Conservation (phyloP, 2,329 filamentous ascomycete genomes). For the Dactylellina haptotyla region DNA sequence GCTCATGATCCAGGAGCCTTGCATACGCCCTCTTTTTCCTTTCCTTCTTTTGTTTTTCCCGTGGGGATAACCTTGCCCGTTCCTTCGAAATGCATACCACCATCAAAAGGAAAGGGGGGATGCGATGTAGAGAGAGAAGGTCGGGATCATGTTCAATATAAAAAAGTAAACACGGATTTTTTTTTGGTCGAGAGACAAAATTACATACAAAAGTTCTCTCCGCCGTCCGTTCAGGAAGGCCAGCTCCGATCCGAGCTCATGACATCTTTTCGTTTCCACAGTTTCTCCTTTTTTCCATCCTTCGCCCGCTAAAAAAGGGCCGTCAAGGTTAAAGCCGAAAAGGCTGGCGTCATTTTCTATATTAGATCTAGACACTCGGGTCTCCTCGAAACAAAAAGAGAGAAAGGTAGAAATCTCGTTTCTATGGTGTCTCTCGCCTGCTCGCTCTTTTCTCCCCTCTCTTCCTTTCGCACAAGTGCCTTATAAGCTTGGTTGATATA, state of each 20-base stretch:
- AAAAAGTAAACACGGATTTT: slow-evolving; percentile 30
- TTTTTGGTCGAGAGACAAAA: slow-evolving; percentile 13
- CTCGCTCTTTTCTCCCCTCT: slow-evolving; percentile 3
- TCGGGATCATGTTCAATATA: slow-evolving; percentile 30
- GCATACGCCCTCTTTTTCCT: slow-evolving; percentile 39
- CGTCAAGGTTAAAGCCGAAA: slow-evolving; percentile 16
- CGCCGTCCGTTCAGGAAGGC: slow-evolving; percentile 16
- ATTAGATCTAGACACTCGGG: slow-evolving; percentile 41
- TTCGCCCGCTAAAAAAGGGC: slow-evolving; percentile 15
- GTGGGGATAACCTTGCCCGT: slow-evolving; percentile 20
- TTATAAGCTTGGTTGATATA: slow-evolving; percentile 26
- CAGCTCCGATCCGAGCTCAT: slow-evolving; percentile 46
- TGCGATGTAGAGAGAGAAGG: slow-evolving; percentile 15
- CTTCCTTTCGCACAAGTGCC: slow-evolving; percentile 7
- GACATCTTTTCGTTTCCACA: slow-evolving; percentile 14
- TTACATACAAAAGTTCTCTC: slow-evolving; percentile 8
- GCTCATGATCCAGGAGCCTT: slow-evolving; percentile 46
- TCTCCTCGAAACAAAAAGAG: slow-evolving; percentile 9
- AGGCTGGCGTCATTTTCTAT: slow-evolving; percentile 42
- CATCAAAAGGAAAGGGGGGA: slow-evolving; percentile 25
- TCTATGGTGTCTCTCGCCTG: not conserved
- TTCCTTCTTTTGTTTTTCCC: slow-evolving; percentile 20
- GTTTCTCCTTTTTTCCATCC: slow-evolving; percentile 30
- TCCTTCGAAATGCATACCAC: slow-evolving; percentile 36
- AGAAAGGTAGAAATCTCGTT: not conserved